Percentiles rank a stretch among this genome's conserved stretches.
phyloP scores from a whole-genome alignment of 2,329 filamentous ascomycete genomes.

The Aspergillus texensis region DNA sequence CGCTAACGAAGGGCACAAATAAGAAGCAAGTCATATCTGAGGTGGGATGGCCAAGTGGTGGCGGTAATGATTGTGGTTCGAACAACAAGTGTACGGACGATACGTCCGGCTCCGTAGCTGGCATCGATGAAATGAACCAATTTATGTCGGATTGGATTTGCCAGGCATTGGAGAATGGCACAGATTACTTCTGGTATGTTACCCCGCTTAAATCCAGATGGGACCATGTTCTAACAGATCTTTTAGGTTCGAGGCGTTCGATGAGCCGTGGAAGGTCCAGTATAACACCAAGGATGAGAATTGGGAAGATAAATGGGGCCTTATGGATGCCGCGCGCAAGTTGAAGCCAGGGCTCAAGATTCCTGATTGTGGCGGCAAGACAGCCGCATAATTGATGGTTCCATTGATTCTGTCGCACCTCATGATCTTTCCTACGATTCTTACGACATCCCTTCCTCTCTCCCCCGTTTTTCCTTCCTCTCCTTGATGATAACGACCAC shows the following conservation, averaged over 20 bases:
- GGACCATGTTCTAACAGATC: conserved; percentile 17
- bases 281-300: conserved; percentile 70
- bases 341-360: conserved; percentile 83
- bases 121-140: conserved; percentile 77
- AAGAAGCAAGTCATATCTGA: conserved; percentile 84
- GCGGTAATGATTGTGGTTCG: conserved; percentile 75
- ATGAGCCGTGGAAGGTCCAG: conserved; percentile 88
- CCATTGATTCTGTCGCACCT: not conserved
- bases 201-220: not conserved
- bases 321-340: conserved; percentile 82
- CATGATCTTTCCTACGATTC: not conserved
- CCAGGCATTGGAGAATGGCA: conserved; percentile 74
- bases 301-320: conserved; percentile 96
- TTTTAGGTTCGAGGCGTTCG: conserved; percentile 82
- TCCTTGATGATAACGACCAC: conserved; percentile 7
- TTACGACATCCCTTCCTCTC: not conserved
- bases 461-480: conserved; percentile 8
- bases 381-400: conserved; percentile 45
- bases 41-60: conserved; percentile 85
- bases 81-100: conserved; percentile 58
- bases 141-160: conserved; percentile 89
- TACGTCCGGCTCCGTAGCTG: conserved; percentile 71
- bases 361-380: conserved; percentile 81
- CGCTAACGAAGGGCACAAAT: conserved; percentile 60
- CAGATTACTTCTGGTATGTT: conserved; percentile 86